Conservation (phyloP, 2,329 filamentous ascomycete species). For the Hirsutella thompsonii region DNA sequence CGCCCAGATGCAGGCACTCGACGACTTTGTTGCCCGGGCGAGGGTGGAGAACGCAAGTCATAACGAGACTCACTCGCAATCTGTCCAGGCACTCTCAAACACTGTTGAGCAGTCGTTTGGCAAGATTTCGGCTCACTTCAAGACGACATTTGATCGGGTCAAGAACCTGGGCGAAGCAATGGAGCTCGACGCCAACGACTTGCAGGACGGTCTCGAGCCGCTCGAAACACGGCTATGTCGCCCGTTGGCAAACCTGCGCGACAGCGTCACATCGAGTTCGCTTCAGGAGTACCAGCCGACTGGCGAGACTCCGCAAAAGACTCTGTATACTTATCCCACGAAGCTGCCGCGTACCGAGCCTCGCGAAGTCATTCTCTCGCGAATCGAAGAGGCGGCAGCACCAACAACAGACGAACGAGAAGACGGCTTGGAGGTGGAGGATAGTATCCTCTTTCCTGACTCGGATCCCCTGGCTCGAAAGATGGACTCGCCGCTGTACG, state of each 20-base stretch:
- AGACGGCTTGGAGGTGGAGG: conserved; percentile 20
- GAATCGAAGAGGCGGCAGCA: conserved; percentile 18
- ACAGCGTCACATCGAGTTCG: conserved; percentile 48
- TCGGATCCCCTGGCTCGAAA: conserved; percentile 12
- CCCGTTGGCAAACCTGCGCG: conserved; percentile 59
- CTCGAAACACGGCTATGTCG: conserved; percentile 48
- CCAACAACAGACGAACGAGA: background rate
- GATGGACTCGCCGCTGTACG: conserved; percentile 13
- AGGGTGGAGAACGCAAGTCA: conserved; percentile 68
- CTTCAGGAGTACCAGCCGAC: conserved; percentile 76
- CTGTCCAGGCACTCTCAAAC: conserved; percentile 50
- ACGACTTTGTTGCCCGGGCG: conserved; percentile 79
- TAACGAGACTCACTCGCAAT: conserved; percentile 55
- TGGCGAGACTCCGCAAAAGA: conserved; percentile 73
- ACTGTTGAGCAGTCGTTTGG: conserved; percentile 63
- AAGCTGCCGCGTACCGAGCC: conserved; percentile 60
- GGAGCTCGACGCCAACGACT: conserved; percentile 40
- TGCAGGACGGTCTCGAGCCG: conserved; percentile 48
- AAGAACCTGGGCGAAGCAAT: conserved; percentile 57
- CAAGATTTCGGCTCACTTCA: conserved; percentile 58
- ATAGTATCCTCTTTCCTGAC: conserved; percentile 29
- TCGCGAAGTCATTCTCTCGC: conserved; percentile 30
- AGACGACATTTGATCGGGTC: conserved; percentile 54
- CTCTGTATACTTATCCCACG: conserved; percentile 68
- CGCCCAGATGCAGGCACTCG: conserved; percentile 77